Percentiles rank a stretch among this genome's conserved stretches.
phyloP scores from a whole-genome alignment of 202 grass and related monocot species.

The Eragrostis tef region DNA sequence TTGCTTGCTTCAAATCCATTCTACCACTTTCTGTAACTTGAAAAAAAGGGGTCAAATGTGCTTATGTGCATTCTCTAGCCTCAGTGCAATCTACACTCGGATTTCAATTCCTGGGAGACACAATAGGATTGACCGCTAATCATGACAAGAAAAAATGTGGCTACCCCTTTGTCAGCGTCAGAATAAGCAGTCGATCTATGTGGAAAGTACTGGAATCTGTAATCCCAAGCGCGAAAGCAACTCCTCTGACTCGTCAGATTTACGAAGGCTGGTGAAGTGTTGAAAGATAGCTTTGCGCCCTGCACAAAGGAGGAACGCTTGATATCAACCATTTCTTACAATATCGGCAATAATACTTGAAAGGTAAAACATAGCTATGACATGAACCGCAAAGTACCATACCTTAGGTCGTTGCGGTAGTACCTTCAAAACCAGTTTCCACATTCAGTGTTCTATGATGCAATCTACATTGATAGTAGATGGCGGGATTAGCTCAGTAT shows the following conservation, averaged over 20 bases:
- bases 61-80: background rate
- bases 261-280: background rate
- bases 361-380: background rate
- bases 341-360: background rate
- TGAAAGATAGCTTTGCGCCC: background rate
- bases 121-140: background rate
- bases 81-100: background rate
- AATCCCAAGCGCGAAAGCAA: background rate
- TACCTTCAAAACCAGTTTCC: conserved; percentile 13
- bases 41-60: background rate
- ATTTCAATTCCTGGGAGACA: background rate
- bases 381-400: background rate
- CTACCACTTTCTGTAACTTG: background rate
- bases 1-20: background rate
- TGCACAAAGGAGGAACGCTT: background rate
- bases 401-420: background rate
- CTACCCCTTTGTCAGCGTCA: background rate
- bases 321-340: background rate
- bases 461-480: background rate
- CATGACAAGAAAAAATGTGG: background rate
- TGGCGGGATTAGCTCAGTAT: background rate
- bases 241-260: background rate
- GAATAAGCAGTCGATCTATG: background rate
- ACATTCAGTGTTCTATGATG: conserved; percentile 29
- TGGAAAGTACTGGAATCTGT: background rate